phyloP scores from a whole-genome alignment of 345 rosid genomes.

The Noccaea caerulescens region DNA sequence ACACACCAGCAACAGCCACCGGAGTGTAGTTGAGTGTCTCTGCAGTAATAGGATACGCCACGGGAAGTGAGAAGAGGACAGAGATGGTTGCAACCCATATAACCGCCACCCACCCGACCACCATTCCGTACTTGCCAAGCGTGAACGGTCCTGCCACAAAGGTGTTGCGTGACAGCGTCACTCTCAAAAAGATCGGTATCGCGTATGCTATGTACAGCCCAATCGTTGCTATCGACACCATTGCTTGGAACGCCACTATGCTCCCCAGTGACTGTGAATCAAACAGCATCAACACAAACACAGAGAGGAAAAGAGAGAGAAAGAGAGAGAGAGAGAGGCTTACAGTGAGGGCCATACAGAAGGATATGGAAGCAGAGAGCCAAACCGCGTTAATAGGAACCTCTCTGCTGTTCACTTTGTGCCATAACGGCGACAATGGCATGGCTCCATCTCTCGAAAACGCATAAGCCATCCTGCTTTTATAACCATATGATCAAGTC shows the following conservation, averaged over 20 bases:
- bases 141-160: slow-evolving; percentile 82
- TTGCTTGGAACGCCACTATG: slow-evolving; percentile 88
- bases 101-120: slow-evolving; percentile 87
- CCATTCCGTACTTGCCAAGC: slow-evolving; percentile 66
- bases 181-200: slow-evolving; percentile 80
- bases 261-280: slow-evolving; percentile 90
- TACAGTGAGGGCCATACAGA: slow-evolving; percentile 98
- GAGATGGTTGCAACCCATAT: slow-evolving; percentile 90
- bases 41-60: slow-evolving; percentile 73
- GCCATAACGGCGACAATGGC: slow-evolving; percentile 86
- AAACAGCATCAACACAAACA: slow-evolving; percentile 18
- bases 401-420: slow-evolving; percentile 84
- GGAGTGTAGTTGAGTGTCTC: slow-evolving; percentile 95
- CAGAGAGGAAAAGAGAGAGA: background rate
- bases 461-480: slow-evolving; percentile 94
- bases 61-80: slow-evolving; percentile 90
- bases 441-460: slow-evolving; percentile 98
- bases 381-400: slow-evolving; percentile 90
- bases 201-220: slow-evolving; percentile 97
- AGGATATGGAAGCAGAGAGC: slow-evolving; percentile 72
- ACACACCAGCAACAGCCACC: slow-evolving; percentile 78
- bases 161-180: slow-evolving; percentile 76
- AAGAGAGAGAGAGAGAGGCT: slow-evolving; percentile 19
- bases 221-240: slow-evolving; percentile 95
- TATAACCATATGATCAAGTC: slow-evolving; percentile 10